phyloP scores from a whole-genome alignment of 2,329 filamentous ascomycete genomes.

The Paraphaeosphaeria minitans region DNA sequence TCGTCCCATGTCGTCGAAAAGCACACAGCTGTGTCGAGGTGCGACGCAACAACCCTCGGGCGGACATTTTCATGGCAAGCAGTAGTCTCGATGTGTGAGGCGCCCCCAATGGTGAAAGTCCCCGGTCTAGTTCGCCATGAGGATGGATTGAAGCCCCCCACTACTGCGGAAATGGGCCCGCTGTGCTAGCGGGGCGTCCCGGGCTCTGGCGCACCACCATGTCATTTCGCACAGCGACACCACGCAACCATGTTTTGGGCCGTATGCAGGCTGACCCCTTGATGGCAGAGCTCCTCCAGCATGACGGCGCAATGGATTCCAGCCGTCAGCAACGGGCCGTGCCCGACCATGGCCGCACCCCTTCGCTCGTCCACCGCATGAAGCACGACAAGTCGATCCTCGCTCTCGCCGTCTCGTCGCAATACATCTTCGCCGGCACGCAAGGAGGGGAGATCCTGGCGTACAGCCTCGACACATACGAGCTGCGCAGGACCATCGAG shows the following conservation, averaged over 20 bases:
- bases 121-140: background rate
- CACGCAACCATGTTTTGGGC: constrained; percentile 30
- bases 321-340: constrained; percentile 18
- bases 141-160: constrained; percentile 3
- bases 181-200: constrained; percentile 12
- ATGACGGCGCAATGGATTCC: constrained; percentile 30
- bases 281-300: constrained; percentile 31
- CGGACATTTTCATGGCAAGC: background rate
- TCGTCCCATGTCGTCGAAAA: background rate
- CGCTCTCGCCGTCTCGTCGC: constrained; percentile 77
- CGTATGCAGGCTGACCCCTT: constrained; percentile 33
- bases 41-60: background rate
- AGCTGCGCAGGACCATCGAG: constrained; percentile 77
- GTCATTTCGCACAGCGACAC: constrained; percentile 13
- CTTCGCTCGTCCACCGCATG: constrained; percentile 75
- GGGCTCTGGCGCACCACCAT: constrained; percentile 12
- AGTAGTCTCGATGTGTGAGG: background rate
- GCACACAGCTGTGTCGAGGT: too few relatives aligned
- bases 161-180: constrained; percentile 3
- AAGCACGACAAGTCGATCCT: constrained; percentile 80
- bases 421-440: constrained; percentile 87
- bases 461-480: constrained; percentile 88
- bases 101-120: background rate
- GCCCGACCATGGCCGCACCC: constrained; percentile 39
- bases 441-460: constrained; percentile 92